phyloP scores from a whole-genome alignment of 1,284 basidiomycete species.

The Coniophora puteana region DNA sequence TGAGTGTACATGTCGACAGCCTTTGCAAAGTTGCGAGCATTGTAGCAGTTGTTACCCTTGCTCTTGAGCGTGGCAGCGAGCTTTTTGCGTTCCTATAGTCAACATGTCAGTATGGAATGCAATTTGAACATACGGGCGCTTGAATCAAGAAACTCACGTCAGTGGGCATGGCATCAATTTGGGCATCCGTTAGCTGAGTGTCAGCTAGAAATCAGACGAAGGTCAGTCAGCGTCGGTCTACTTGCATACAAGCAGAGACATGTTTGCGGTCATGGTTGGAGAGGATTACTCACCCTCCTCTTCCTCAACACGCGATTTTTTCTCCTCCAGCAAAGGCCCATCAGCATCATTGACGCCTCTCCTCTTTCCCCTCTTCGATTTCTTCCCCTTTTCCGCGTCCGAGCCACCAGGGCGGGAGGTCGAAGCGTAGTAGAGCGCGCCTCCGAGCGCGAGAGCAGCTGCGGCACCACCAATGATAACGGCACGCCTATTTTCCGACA shows the following conservation, averaged over 20 bases:
- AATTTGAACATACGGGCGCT: not conserved
- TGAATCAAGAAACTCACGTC: constrained; percentile 37
- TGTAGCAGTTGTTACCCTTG: constrained; percentile 89
- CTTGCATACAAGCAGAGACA: not conserved
- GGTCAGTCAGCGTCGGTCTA: no score
- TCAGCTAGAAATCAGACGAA: no score
- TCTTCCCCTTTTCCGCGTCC: constrained; percentile 49
- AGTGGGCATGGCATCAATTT: constrained; percentile 53
- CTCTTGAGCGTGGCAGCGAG: constrained; percentile 83
- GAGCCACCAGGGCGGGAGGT: constrained; percentile 37
- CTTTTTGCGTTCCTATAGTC: constrained; percentile 64
- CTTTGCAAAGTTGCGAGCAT: constrained; percentile 68
- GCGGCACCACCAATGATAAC: constrained; percentile 68
- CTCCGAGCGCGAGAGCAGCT: constrained; percentile 71
- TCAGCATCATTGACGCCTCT: constrained; percentile 50
- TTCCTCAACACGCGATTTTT: constrained; percentile 35
- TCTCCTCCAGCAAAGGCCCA: constrained; percentile 77
- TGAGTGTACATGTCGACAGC: constrained; percentile 89
- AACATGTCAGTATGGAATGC: constrained; percentile 15
- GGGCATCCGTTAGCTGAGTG: constrained; percentile 44
- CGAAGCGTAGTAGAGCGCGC: constrained; percentile 74
- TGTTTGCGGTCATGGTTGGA: no score
- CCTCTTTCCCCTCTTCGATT: constrained; percentile 65
- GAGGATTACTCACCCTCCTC: constrained; percentile 34
- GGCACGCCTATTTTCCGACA: constrained; percentile 72